A percentile compares a stretch with the other conserved stretches of the same genome.
phyloP scores from a whole-genome alignment of 306 rosid species.

The Ochetophila trinervis region DNA sequence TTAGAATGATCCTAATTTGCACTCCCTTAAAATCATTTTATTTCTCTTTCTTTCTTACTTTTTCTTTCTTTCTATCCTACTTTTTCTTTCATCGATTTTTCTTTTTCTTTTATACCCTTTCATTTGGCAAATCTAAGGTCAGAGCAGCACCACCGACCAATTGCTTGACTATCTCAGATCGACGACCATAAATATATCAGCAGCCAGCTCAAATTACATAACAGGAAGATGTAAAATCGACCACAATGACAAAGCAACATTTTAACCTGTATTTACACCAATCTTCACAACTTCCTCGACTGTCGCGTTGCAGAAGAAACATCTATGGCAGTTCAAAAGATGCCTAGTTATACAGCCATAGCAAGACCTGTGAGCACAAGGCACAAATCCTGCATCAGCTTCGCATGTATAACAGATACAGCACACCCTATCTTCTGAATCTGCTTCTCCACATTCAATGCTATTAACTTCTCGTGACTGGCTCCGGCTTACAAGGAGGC shows the following conservation, averaged over 20 bases:
- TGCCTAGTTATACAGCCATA: slow-evolving; percentile 92
- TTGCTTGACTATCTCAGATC: slow-evolving; percentile 20
- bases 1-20: slow-evolving; percentile 6
- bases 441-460: slow-evolving; percentile 37
- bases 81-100: not conserved
- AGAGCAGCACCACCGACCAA: slow-evolving; percentile 4
- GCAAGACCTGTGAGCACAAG: slow-evolving; percentile 88
- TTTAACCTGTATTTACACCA: slow-evolving; percentile 27
- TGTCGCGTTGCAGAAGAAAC: slow-evolving; percentile 95
- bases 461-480: slow-evolving; percentile 37
- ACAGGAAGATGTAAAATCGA: not conserved
- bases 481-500: slow-evolving; percentile 59
- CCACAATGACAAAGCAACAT: slow-evolving; percentile 7
- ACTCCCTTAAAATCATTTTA: slow-evolving; percentile 2
- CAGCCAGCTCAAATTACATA: slow-evolving; percentile 19
- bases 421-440: slow-evolving; percentile 56
- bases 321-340: slow-evolving; percentile 94
- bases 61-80: not conserved
- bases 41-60: not conserved
- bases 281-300: slow-evolving; percentile 56
- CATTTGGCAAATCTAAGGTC: slow-evolving; percentile 21
- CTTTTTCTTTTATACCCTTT: slow-evolving; percentile 5
- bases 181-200: slow-evolving; percentile 22
- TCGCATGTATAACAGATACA: slow-evolving; percentile 81
- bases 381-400: slow-evolving; percentile 66